Conservation (phyloP, 2,329 filamentous ascomycete species). For the Colletotrichum viniferum region DNA sequence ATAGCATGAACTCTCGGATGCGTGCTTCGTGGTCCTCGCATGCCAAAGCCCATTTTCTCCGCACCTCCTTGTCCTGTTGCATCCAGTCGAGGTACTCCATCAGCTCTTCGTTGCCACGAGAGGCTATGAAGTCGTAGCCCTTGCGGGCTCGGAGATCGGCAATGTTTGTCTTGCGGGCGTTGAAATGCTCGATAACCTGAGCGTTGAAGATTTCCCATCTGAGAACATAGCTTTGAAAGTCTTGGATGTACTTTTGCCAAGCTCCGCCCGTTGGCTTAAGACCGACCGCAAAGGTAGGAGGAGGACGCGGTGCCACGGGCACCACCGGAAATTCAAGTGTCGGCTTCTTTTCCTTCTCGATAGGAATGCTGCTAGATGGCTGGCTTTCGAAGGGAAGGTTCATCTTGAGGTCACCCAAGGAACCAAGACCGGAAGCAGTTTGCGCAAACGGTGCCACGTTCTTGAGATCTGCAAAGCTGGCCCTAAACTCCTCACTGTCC, state of each 20-base stretch:
- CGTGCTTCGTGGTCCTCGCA: slow-evolving; percentile 64
- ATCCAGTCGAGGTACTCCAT: slow-evolving; percentile 64
- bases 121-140: slow-evolving; percentile 50
- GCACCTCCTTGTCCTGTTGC: slow-evolving; percentile 67
- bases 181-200: slow-evolving; percentile 61
- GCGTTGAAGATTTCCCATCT: slow-evolving; percentile 47
- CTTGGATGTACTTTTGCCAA: slow-evolving; percentile 56
- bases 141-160: slow-evolving; percentile 41
- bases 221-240: slow-evolving; percentile 59
- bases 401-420: slow-evolving; percentile 60
- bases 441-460: slow-evolving; percentile 61
- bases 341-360: slow-evolving; percentile 36
- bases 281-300: slow-evolving; percentile 44
- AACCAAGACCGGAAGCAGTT: slow-evolving; percentile 52
- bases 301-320: slow-evolving; percentile 55
- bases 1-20: slow-evolving; percentile 61
- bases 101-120: slow-evolving; percentile 50
- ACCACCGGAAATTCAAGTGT: slow-evolving; percentile 50
- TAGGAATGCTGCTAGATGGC: slow-evolving; percentile 45
- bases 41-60: slow-evolving; percentile 63
- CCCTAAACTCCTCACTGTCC: slow-evolving; percentile 59
- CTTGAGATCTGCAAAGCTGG: slow-evolving; percentile 58
- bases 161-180: slow-evolving; percentile 52
- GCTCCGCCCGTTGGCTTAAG: slow-evolving; percentile 45
- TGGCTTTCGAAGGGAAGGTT: slow-evolving; percentile 62